Evolutionary conservation across 202 grass and related monocot genomes (phyloP).

Genomic region (Dendrocalamus latiflorus): DNA sequence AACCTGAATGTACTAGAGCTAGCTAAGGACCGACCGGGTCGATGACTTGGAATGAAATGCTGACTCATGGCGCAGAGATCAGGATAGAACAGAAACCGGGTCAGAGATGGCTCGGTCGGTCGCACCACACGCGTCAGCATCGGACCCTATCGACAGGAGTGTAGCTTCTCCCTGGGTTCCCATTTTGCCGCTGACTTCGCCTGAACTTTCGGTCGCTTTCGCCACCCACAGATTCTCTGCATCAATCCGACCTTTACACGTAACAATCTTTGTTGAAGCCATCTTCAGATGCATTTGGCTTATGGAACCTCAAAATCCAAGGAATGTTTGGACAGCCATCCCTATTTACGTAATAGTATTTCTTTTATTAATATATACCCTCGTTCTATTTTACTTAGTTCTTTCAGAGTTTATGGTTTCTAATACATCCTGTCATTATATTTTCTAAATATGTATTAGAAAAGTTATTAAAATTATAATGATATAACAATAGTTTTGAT

Average conservation of each 20-base stretch:
- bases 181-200: background rate
- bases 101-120: background rate
- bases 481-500: too few relatives aligned
- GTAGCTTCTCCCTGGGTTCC: conserved; percentile 1
- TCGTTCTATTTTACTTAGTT: background rate
- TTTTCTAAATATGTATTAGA: too few relatives aligned
- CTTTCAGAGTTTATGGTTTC: too few relatives aligned
- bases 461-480: too few relatives aligned
- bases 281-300: background rate
- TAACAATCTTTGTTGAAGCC: background rate
- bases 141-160: background rate
- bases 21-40: background rate
- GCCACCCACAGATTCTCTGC: background rate
- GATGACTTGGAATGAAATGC: background rate
- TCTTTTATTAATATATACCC: background rate
- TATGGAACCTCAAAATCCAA: background rate
- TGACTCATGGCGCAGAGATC: background rate
- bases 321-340: background rate
- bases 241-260: background rate
- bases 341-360: background rate
- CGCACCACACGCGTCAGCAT: background rate
- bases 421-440: too few relatives aligned
- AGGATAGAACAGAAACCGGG: background rate
- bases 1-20: too few relatives aligned
- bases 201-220: background rate